Evolutionary conservation across 192 early-diverging fungal species (phyloP), one percentile per base, ranked within the genome.

Genomic region (Lobulomyces angularis): DNA sequence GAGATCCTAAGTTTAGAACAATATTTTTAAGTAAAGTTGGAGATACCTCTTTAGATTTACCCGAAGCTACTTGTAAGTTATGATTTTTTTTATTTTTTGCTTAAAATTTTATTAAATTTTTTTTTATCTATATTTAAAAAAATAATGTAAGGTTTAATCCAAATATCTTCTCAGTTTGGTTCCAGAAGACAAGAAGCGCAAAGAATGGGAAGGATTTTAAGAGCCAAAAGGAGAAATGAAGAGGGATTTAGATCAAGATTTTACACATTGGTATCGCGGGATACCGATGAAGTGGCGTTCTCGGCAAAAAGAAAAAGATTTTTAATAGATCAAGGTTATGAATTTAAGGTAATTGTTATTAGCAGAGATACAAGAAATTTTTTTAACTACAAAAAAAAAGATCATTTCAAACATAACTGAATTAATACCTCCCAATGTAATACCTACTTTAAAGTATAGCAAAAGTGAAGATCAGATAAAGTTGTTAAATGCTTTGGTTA

Each of bases 11-110:
- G 11, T 70, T 64, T 37, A 32, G 50, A 26, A 71, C 68, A 3
- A 61, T 71, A 26, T 83, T 81, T 35, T 42, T 83, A 27, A 79
- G 75, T 22, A 75, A 83, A 62, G 92, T 98, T 44, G 95, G 95
- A 51, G 95, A 98, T 59, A 98, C 95, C 17, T 94, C 90, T 19
- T 79, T 98, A n/a, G 95, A 98, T 67, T 59, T 98, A 39, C 93
- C 95, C 19, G 95, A 95, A 55, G 95, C 95, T 0, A 98, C 95
- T 1, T 97, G 93, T n/a, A n/a, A n/a, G n/a, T n/a, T n/a, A n/a
- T n/a, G n/a, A n/a, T n/a, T n/a, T n/a, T n/a, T n/a, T n/a, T n/a
- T n/a, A n/a, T n/a, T n/a, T n/a, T n/a, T n/a, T n/a, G n/a, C n/a
- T n/a, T n/a, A n/a, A n/a, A n/a, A n/a, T n/a, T n/a, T n/a, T n/a